phyloP scores from a whole-genome alignment of 108 stramenopile genomes.

The Asterionellopsis glacialis region DNA sequence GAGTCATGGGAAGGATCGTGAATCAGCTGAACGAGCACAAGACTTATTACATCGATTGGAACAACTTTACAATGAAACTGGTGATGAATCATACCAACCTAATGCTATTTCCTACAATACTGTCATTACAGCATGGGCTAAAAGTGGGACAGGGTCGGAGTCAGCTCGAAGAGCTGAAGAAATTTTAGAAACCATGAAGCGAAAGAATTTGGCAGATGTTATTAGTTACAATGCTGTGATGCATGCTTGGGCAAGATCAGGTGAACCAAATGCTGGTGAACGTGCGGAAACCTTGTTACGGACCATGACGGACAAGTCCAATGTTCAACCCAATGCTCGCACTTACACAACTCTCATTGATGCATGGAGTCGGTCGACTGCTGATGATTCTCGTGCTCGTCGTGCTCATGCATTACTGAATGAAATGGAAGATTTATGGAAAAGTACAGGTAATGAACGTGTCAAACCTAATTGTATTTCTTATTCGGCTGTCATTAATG shows the following conservation, averaged over 20 bases:
- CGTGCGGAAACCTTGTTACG: slow-evolving; percentile 34
- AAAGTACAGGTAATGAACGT: slow-evolving; percentile 14
- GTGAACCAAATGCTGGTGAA: slow-evolving; percentile 29
- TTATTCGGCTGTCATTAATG: slow-evolving; percentile 43
- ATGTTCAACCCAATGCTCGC: slow-evolving; percentile 8
- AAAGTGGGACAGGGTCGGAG: slow-evolving; percentile 11
- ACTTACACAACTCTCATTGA: slow-evolving; percentile 22
- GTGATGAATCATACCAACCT: slow-evolving; percentile 27
- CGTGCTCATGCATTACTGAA: slow-evolving; percentile 25
- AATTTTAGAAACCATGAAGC: slow-evolving; percentile 28
- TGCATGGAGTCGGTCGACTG: slow-evolving; percentile 17
- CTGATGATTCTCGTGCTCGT: not conserved
- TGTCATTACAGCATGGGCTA: slow-evolving; percentile 44
- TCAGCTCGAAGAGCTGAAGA: slow-evolving; percentile 17
- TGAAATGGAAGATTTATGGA: slow-evolving; percentile 21
- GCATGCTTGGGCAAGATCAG: slow-evolving; percentile 37
- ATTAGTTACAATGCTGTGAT: slow-evolving; percentile 38
- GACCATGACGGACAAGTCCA: slow-evolving; percentile 32
- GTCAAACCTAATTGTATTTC: slow-evolving; percentile 35
- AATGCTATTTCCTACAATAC: slow-evolving; percentile 46
- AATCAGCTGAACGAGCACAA: slow-evolving; percentile 31
- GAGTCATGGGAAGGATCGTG: slow-evolving; percentile 33
- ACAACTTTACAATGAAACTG: slow-evolving; percentile 7
- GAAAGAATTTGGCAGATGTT: slow-evolving; percentile 11
- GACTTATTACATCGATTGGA: slow-evolving; percentile 27